A percentile compares a stretch with the other conserved stretches of the same genome.
These are phyloP conservation scores for Serpula lacrymans DNA, from an alignment of 768 basidiomycete species.

Conservation along the genomic window DNA sequence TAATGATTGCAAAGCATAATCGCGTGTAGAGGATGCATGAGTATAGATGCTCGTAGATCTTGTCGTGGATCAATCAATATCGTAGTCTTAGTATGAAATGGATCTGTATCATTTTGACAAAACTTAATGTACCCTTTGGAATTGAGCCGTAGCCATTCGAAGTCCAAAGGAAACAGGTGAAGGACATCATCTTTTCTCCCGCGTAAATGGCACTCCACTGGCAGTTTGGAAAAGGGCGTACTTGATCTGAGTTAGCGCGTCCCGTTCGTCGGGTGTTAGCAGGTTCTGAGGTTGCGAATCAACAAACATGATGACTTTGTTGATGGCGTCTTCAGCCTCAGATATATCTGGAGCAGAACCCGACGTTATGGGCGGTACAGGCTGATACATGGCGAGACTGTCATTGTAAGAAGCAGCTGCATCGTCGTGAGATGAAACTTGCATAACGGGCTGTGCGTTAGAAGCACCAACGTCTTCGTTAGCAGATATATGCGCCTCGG, in stretches of 20 bases:
- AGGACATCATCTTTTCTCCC: slow-evolving; percentile 24
- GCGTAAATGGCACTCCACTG: slow-evolving; percentile 34
- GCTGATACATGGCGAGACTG: slow-evolving; percentile 30
- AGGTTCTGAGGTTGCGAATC: slow-evolving; percentile 36
- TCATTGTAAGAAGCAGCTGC: slow-evolving; percentile 22
- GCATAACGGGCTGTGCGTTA: slow-evolving; percentile 19
- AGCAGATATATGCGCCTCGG: slow-evolving; percentile 23
- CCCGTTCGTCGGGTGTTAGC: slow-evolving; percentile 34
- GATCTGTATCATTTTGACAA: too few relatives aligned
- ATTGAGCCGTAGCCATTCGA: too few relatives aligned
- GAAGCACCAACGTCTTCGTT: slow-evolving; percentile 20
- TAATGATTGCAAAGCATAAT: too few relatives aligned
- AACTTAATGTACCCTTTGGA: too few relatives aligned
- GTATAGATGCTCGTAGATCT: too few relatives aligned
- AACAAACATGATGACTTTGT: slow-evolving; percentile 51
- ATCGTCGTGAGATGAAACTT: slow-evolving; percentile 24
- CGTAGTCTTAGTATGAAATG: too few relatives aligned
- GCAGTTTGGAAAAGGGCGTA: slow-evolving; percentile 49
- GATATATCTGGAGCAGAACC: slow-evolving; percentile 36
- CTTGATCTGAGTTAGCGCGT: slow-evolving; percentile 45
- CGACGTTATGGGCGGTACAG: slow-evolving; percentile 28
- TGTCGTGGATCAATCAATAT: too few relatives aligned
- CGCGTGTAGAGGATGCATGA: too few relatives aligned
- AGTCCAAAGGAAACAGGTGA: too few relatives aligned
- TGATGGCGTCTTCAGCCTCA: slow-evolving; percentile 53